These are phyloP conservation scores for Acanthamoeba healyi DNA, from an alignment of 208 protist genomes.

Conservation along the genomic window DNA sequence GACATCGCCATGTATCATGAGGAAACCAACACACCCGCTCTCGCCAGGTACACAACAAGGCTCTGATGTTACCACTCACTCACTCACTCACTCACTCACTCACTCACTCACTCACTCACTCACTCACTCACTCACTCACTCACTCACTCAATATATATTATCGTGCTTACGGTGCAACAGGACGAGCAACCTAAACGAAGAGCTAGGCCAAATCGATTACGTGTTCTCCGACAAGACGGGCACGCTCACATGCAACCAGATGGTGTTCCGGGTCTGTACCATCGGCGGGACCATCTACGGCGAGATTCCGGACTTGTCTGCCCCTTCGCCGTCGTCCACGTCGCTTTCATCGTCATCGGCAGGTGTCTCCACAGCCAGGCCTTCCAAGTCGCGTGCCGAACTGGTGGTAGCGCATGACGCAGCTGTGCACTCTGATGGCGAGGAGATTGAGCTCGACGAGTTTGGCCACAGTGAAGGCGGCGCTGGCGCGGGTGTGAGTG, in stretches of 20 bases:
- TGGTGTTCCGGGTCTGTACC: slow-evolving; percentile 90
- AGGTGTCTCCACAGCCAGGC: neutral
- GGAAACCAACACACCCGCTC: slow-evolving; percentile 80
- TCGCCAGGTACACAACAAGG: slow-evolving; percentile 72
- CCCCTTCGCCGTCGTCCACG: neutral
- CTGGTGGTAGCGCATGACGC: neutral
- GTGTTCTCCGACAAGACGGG: slow-evolving; percentile 94
- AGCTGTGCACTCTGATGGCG: neutral
- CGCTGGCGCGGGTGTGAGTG: neutral
- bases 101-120: no score
- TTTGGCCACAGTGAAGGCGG: neutral
- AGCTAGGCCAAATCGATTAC: slow-evolving; percentile 92
- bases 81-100: no score
- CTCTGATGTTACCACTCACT: no score
- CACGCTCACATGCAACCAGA: slow-evolving; percentile 93
- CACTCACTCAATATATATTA: neutral
- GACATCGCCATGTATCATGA: slow-evolving; percentile 85
- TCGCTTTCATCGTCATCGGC: neutral
- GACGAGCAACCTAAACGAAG: slow-evolving; percentile 92
- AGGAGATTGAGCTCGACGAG: slow-evolving; percentile 13
- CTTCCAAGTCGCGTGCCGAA: neutral
- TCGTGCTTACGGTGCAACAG: neutral
- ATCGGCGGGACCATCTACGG: slow-evolving; percentile 85
- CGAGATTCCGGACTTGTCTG: slow-evolving; percentile 31
- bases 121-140: no score